Evolutionary conservation across 441 rosid species (phyloP).

Genomic region (Gossypium davidsonii): DNA sequence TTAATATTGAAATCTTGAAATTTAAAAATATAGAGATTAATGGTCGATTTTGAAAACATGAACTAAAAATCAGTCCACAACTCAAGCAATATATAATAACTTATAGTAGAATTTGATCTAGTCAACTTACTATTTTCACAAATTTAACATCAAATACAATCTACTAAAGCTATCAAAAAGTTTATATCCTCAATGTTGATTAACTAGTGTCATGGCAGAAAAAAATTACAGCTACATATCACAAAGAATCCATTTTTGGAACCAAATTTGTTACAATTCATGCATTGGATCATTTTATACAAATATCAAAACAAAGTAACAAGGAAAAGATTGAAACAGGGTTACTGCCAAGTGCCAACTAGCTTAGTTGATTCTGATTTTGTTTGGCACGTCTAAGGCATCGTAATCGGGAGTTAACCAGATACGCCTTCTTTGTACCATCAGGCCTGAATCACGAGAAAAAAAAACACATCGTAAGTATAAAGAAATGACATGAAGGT

Average conservation of each 20-base stretch:
- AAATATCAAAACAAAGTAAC: neutral
- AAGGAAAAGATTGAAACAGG: neutral
- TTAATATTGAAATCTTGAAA: too few species aligned
- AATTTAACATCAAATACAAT: too few species aligned
- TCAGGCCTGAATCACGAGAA: neutral
- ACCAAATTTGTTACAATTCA: neutral
- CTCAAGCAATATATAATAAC: too few species aligned
- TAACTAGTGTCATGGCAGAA: neutral
- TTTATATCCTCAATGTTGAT: too few species aligned
- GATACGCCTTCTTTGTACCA: conserved; percentile 11
- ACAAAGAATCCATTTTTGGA: neutral
- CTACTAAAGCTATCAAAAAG: too few species aligned
- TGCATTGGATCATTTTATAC: neutral
- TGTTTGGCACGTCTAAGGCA: conserved; percentile 89
- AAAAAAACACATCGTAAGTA: neutral
- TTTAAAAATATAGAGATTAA: too few species aligned
- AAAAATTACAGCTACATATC: neutral
- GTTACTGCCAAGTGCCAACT: neutral
- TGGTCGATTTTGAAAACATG: too few species aligned
- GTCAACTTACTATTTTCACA: too few species aligned
- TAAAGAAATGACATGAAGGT: neutral
- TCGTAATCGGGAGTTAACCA: conserved; percentile 84
- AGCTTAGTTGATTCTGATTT: conserved; percentile 74
- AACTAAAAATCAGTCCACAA: too few species aligned
- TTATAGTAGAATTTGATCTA: too few species aligned